Percentiles rank a stretch among this genome's conserved stretches.
These are phyloP conservation scores for Tinospora cordifolia DNA, from an alignment of 164 flowering plant genomes.

Conservation along the genomic window DNA sequence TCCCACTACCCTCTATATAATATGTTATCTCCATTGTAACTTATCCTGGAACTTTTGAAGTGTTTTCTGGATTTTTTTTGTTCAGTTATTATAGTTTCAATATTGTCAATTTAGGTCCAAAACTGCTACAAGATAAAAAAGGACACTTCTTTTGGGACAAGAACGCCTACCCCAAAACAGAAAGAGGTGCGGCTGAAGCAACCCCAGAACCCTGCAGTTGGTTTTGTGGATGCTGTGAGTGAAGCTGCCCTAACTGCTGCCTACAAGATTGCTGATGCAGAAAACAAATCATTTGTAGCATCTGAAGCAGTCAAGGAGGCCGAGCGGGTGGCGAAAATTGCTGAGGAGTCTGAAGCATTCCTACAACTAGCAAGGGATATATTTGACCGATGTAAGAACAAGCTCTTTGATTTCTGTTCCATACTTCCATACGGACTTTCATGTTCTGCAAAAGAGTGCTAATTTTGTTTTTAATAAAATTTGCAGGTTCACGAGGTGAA, in stretches of 20 bases:
- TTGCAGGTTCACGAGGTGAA: constrained; percentile 34
- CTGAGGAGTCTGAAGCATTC: constrained; percentile 52
- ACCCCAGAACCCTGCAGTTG: constrained; percentile 13
- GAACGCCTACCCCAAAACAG: constrained; percentile 39
- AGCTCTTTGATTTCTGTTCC: not conserved
- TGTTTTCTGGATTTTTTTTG: not conserved
- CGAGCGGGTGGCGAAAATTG: constrained; percentile 56
- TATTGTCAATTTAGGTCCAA: constrained; percentile 33
- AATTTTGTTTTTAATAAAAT: not conserved
- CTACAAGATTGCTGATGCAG: constrained; percentile 68
- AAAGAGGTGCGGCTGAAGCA: constrained; percentile 29
- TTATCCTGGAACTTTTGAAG: not conserved
- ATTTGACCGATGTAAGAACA: constrained; percentile 49
- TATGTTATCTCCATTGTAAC: not conserved
- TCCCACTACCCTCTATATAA: not conserved
- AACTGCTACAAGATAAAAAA: constrained; percentile 48
- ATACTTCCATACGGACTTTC: not conserved
- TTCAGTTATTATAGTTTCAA: not conserved
- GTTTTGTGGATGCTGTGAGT: constrained; percentile 27
- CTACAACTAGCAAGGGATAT: constrained; percentile 47
- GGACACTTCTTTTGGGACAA: constrained; percentile 24
- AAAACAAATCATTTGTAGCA: constrained; percentile 61
- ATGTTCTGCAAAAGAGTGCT: not conserved
- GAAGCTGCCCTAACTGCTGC: constrained; percentile 57
- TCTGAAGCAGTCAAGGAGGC: constrained; percentile 72